phyloP scores from a whole-genome alignment of 1,284 basidiomycete species.

The Neonothopanus nambi region DNA sequence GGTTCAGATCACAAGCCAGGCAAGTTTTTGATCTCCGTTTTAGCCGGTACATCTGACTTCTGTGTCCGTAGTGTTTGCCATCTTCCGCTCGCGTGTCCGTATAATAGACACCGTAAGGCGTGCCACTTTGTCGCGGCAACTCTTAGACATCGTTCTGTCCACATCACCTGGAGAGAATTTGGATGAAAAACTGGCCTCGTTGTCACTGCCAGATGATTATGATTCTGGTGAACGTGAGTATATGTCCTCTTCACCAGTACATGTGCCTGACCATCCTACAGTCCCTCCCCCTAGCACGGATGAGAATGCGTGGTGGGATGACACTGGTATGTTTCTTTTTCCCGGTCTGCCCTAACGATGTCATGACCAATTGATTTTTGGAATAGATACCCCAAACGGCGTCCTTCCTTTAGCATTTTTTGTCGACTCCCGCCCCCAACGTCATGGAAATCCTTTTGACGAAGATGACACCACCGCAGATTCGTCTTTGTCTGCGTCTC shows the following conservation, averaged over 20 bases:
- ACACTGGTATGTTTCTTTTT: conserved; percentile 46
- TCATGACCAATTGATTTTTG: conserved; percentile 1
- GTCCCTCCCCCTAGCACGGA: conserved; percentile 82
- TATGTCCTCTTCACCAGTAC: conserved; percentile 15
- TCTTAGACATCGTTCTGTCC: conserved; percentile 62
- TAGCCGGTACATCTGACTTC: background rate
- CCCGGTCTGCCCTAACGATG: conserved; percentile 5
- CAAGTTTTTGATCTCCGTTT: conserved; percentile 28
- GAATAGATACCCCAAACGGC: conserved; percentile 63
- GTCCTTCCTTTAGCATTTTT: conserved; percentile 52
- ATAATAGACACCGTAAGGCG: conserved; percentile 80
- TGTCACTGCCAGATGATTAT: conserved; percentile 42
- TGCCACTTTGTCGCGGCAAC: conserved; percentile 65
- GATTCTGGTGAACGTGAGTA: conserved; percentile 32
- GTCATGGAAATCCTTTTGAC: conserved; percentile 62
- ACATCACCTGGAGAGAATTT: conserved; percentile 64
- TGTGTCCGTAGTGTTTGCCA: conserved; percentile 68
- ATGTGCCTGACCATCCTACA: conserved; percentile 26
- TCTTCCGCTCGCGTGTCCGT: conserved; percentile 78
- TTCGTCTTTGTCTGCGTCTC: conserved; percentile 68
- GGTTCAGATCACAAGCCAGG: conserved; percentile 95
- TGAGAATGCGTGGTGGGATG: conserved; percentile 75
- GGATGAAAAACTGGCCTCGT: conserved; percentile 67
- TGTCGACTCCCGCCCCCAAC: conserved; percentile 32
- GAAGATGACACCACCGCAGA: conserved; percentile 49